Evolutionary conservation across 2,329 filamentous ascomycete species (phyloP), one percentile per base, ranked within the genome.

Genomic region (Boeremia lycopersici): DNA sequence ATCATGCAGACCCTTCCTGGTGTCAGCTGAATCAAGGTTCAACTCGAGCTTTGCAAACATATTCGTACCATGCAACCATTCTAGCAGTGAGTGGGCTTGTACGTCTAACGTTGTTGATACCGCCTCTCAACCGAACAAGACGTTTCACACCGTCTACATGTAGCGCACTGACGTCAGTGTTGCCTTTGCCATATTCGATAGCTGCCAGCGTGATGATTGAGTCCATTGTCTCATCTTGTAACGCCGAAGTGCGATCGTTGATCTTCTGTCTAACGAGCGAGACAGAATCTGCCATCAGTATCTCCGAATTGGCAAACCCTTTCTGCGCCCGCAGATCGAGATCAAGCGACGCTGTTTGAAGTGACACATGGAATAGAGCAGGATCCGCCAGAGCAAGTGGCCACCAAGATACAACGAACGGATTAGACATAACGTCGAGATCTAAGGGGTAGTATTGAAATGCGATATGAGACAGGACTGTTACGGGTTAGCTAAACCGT

Each of bases 381-480:
- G 83, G 81, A 50, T 86, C 83, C 0, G 75, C 78, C 0, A 86
- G 74, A 0, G 83, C 82, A 1, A 82, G 73, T 0, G 84, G 84
- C 83, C 84, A 86, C 84, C 84, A 86, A 0, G 82, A 84, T 6
- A 84, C 71, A 15, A 86, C 71, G 56, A 86, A 86, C 0, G 83
- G 83, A 59, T 86, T 86, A 7, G 83, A 82, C 0, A 68, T 68
- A n/a, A 76, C 63, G 55, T 75, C 78, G 7, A 84, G 71, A 46
- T 86, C 84, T 17, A 85, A 72, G 0, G 83, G 84, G 60, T 86
- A 86, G 61, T 85, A 86, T 57, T 85, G 80, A 45, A 86, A 86
- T 0, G 83, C 82, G 41, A 86, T 85, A 39, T 81, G 84, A 36
- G 79, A 76, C 3, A 85, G 71, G 57, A 86, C 83, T 84, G 48